Conservation (phyloP, 352 stramenopile genomes). For the Pythium diclinum region DNA sequence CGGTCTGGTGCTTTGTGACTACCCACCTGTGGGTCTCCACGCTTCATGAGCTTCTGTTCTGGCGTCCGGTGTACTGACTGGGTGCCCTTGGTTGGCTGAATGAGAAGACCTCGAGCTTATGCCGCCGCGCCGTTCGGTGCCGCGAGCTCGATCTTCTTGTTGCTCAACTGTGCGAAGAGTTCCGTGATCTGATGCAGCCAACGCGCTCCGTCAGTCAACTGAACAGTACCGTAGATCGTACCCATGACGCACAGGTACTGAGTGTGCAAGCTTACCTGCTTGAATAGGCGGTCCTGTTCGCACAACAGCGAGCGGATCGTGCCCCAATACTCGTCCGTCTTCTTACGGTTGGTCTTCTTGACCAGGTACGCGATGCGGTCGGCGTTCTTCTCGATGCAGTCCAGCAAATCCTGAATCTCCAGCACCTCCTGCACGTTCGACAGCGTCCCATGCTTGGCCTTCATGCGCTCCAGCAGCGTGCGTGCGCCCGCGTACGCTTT, state of each 20-base stretch:
- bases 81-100: not conserved
- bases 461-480: conserved; percentile 20
- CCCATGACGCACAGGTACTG: not conserved
- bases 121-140: not conserved
- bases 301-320: conserved; percentile 49
- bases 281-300: conserved; percentile 44
- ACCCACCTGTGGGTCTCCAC: not conserved
- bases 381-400: conserved; percentile 68
- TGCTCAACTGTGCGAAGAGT: conserved; percentile 21
- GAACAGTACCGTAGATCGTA: not conserved
- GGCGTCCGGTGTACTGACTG: not conserved
- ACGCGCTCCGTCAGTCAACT: not conserved
- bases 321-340: conserved; percentile 11
- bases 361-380: conserved; percentile 62
- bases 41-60: not conserved
- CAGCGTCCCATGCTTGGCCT: conserved; percentile 9
- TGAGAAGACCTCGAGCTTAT: not conserved
- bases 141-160: conserved; percentile 14
- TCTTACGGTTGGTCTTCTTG: conserved; percentile 31
- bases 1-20: not conserved
- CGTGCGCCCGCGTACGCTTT: conserved; percentile 14
- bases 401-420: conserved; percentile 58
- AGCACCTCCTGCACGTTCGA: conserved; percentile 45
- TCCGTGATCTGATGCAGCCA: conserved; percentile 9
- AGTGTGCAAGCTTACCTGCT: conserved; percentile 16